Base-by-base conservation (phyloP, 345 rosid genomes). In the Pelargonium nanum region DNA sequence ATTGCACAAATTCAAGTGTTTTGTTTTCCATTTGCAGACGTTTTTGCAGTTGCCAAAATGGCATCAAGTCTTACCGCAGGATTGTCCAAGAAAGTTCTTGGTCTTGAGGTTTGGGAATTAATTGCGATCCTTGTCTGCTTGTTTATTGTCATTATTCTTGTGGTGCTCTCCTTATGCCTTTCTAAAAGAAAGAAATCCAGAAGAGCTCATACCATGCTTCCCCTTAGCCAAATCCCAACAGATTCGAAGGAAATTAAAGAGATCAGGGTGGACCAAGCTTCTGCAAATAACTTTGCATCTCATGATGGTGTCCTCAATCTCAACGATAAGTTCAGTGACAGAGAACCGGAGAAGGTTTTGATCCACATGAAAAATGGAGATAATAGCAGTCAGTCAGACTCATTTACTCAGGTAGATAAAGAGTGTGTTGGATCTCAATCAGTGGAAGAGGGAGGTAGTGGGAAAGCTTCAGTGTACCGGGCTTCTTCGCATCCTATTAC, bases 191-290 rank as follows among this genome's bases (percentile, higher is more conserved):
- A 79, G 80, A 92, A 83, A 69, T 78, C 89, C 4, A 82, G 63
- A 70, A 79, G 71, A 70, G 65, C 71, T n/a, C 79, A 68, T 69
- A 57, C 44, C 68, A 60, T 55, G 53, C 87, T 82, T 66, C 89
- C 93, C 22, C 53, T 75, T 17, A 77, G 73, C 44, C 83, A 76
- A 68, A 64, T 65, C 28, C 83, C 86, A 26, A 68, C 60, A 4
- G 58, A 74, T 65, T 75, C 90, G 0, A 91, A 89, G 65, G 96
- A 92, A 70, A 87, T 92, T 70, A 92, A 87, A 76, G 98, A 87
- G 70, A 89, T 92, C 62, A 71, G 81, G 51, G 77, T 87, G 53
- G 96, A 85, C 82, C 91, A 85, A 66, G 91, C 68, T 64, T 85
- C 96, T 57, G 78, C 96, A 6, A 76, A 77, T 65, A 76, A 74